Base-by-base conservation (phyloP, 169 alveolate species). In the Plasmodium gaboni region DNA sequence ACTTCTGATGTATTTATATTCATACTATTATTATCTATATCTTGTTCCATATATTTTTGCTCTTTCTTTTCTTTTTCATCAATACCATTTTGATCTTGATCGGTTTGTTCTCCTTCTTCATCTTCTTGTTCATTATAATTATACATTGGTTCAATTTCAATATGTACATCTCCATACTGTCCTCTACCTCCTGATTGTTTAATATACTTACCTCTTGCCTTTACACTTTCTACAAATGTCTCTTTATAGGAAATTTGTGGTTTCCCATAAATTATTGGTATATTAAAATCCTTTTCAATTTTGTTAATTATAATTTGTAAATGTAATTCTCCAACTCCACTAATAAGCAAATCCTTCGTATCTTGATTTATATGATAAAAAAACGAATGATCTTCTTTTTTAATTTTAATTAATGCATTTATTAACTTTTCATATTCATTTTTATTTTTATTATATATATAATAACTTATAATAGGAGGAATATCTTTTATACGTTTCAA, bases 311-410 rank as follows among this genome's bases (percentile, higher is more conserved):
- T 87, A 65, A 98, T 96, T 90, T 98, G 99, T 88, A 98, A 88
- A 88, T 98, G 99, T 38, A 98, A 94, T 88, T 98, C 99, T 48
- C 99, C 99, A 94, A 97, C 94, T 28, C 99, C 98, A 73, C 96
- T 93, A 57, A 95, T 93, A 55, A 96, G 91, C 17, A 97, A 78
- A 59, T 97, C 95, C n/a, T 95, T 94, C 44, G 97, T 95, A 59
- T 96, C 99, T 24, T 88, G 96, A 76, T 96, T 92, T 51, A 92
- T 88, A 50, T 93, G 65, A 88, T 92, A 89, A 46, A 87, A 69
- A 72, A 94, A 90, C 22, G 97, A 93, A 7, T 97, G 97, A 63
- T 95, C 98, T 71, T 95, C 97, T 42, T 93, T 85, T 50, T 94
- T 93, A 74, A 94, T 88, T 88, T 94, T 95, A 51, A 83, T 44